phyloP scores from a whole-genome alignment of 2,329 filamentous ascomycete genomes.

The Allantophomopsis lycopodina region DNA sequence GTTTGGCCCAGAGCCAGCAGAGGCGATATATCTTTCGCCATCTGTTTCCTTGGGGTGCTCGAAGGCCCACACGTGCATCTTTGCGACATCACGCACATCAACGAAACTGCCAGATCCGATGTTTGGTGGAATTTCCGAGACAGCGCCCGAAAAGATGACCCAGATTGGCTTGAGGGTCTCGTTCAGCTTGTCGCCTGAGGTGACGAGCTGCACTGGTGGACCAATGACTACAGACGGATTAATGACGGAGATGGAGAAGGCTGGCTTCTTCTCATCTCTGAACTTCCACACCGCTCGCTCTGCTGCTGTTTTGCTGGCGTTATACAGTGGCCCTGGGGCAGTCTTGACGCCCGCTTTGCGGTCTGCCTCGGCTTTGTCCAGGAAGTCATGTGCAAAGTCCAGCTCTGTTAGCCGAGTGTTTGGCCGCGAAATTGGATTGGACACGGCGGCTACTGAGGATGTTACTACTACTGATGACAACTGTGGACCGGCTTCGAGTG shows the following conservation, averaged over 20 bases:
- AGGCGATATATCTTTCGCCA: constrained; percentile 26
- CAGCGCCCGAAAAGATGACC: constrained; percentile 19
- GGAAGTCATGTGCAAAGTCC: constrained; percentile 17
- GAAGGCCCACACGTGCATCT: constrained; percentile 22
- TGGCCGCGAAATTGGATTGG: constrained; percentile 9
- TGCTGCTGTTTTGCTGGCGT: constrained; percentile 23
- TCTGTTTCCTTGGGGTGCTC: constrained; percentile 21
- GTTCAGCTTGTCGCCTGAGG: constrained; percentile 16
- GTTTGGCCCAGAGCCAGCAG: constrained; percentile 15
- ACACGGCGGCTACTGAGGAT: constrained; percentile 16
- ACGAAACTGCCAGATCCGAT: constrained; percentile 18
- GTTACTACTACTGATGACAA: constrained; percentile 27
- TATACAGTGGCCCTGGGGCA: constrained; percentile 15
- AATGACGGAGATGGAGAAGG: constrained; percentile 23
- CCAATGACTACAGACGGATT: constrained; percentile 28
- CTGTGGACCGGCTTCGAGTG: constrained; percentile 17
- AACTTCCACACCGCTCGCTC: constrained; percentile 26
- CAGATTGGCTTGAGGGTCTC: constrained; percentile 20
- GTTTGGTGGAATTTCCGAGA: constrained; percentile 11
- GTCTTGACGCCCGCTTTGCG: constrained; percentile 9
- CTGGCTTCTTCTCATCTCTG: constrained; percentile 18
- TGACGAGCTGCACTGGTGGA: constrained; percentile 21
- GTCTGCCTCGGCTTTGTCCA: constrained; percentile 17
- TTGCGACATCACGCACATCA: constrained; percentile 30
- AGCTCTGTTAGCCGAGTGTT: constrained; percentile 12